Evolutionary conservation across 2,329 filamentous ascomycete species (phyloP).

Genomic region (Xylariales sp.): DNA sequence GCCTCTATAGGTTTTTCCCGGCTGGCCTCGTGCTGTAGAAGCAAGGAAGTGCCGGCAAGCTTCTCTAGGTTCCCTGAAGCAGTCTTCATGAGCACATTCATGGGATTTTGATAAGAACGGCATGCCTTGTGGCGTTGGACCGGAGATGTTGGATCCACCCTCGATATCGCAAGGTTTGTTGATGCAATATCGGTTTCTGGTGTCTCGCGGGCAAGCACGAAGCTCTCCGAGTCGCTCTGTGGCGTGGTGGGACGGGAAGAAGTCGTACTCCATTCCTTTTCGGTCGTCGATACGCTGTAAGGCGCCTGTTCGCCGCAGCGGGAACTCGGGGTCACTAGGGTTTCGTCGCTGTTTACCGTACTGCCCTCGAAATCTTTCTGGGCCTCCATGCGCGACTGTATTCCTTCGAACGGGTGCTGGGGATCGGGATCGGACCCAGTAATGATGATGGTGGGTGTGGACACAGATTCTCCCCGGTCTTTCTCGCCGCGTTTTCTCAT

Average conservation of each 20-base stretch:
- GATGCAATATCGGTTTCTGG: conserved; percentile 45
- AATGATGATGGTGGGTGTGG: conserved; percentile 72
- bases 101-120: background rate
- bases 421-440: conserved; percentile 61
- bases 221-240: conserved; percentile 47
- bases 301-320: conserved; percentile 21
- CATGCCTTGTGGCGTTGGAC: background rate
- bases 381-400: conserved; percentile 16
- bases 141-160: background rate
- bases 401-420: conserved; percentile 33
- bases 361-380: conserved; percentile 22
- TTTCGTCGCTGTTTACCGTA: conserved; percentile 18
- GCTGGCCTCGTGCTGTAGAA: conserved; percentile 1
- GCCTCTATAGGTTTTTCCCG: background rate
- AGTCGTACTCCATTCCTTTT: conserved; percentile 24
- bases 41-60: background rate
- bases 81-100: conserved; percentile 1
- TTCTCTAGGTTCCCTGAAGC: background rate
- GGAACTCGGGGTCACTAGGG: conserved; percentile 28
- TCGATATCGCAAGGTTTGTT: conserved; percentile 29
- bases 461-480: conserved; percentile 55
- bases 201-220: conserved; percentile 42
- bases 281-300: conserved; percentile 27
- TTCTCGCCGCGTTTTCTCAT: conserved; percentile 28
- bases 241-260: conserved; percentile 45